Base-by-base conservation (phyloP, 768 basidiomycete species). In the Mycena crocata region DNA sequence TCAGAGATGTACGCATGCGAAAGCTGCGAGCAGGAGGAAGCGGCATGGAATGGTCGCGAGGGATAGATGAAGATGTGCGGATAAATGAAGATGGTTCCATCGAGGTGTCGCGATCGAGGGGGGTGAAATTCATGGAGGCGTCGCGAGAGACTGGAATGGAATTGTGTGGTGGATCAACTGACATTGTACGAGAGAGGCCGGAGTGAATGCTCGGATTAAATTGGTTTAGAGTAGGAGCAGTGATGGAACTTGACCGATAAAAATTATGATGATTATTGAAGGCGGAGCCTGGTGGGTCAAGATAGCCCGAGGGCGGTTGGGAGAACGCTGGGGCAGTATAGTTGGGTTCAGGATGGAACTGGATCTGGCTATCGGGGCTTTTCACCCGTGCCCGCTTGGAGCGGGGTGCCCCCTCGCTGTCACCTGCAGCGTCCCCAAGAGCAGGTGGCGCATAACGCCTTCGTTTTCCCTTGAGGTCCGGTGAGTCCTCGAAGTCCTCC, bases 1-100 rank as follows among this genome's bases (percentile, higher is more conserved):
- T 93, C 65, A 92, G 80, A 13, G 90, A 90, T 24, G 87, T 83
- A 69, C 91, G 89, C 82, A 92, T 81, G 34, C 89, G 87, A 73
- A 89, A 82, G 60, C 83, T 84, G 68, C 82, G 87, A 69, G 78
- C 74, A 45, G 81, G 75, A 14, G 77, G 73, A 13, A 86, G 85
- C 17, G 86, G 84, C 79, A 84, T 78, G 32, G 88, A 85, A 66
- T 77, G 67, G 66, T 86, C 84, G 48, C 80, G 81, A 49, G 77
- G 54, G 62, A 74, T 67, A 56, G 67, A 74, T 51, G 75, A 76
- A 51, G 77, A 72, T 57, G 75, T 71, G 59, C 69, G 72, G 73
- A 72, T 45, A 45, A 66, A 63, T 49, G 56, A 48, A 32, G 57
- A 69, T 15, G 77, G 63, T 55, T 80, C 81, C 73, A 83, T 78